phyloP scores from a whole-genome alignment of 2,329 filamentous ascomycete genomes.

The Kalaharituber pfeilii region DNA sequence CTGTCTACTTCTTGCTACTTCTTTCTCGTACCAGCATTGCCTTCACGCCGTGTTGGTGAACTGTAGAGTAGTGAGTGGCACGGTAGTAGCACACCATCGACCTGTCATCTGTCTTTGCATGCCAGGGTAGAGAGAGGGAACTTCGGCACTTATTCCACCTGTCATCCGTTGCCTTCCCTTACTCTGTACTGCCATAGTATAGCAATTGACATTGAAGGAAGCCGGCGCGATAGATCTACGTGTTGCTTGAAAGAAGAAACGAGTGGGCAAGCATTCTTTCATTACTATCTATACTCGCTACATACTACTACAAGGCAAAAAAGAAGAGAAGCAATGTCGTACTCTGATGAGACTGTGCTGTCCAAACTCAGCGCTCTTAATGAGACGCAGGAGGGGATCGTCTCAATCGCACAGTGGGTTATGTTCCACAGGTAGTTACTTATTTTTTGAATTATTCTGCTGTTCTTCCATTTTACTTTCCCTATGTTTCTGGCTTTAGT shows the following conservation, averaged over 20 bases:
- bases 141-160: no score
- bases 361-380: conserved; percentile 90
- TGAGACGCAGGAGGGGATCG: conserved; percentile 93
- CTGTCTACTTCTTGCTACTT: neutral
- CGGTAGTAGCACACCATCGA: neutral
- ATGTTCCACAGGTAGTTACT: conserved; percentile 80
- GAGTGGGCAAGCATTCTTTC: no score
- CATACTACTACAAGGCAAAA: neutral
- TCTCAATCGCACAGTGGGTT: conserved; percentile 95
- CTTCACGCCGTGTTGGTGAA: neutral
- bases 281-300: no score
- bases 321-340: conserved; percentile 48
- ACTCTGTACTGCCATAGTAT: no score
- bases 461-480: conserved; percentile 4
- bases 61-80: conserved; percentile 3
- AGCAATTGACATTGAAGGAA: no score
- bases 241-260: no score
- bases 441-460: neutral
- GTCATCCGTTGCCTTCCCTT: no score
- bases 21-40: neutral
- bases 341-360: conserved; percentile 86
- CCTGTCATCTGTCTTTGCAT: conserved; percentile 1
- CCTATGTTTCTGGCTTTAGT: neutral
- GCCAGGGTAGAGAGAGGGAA: no score
- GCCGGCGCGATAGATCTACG: no score